Percentiles rank a stretch among this genome's conserved stretches.
phyloP scores from a whole-genome alignment of 352 stramenopile genomes.

The Pythium rishiriense region DNA sequence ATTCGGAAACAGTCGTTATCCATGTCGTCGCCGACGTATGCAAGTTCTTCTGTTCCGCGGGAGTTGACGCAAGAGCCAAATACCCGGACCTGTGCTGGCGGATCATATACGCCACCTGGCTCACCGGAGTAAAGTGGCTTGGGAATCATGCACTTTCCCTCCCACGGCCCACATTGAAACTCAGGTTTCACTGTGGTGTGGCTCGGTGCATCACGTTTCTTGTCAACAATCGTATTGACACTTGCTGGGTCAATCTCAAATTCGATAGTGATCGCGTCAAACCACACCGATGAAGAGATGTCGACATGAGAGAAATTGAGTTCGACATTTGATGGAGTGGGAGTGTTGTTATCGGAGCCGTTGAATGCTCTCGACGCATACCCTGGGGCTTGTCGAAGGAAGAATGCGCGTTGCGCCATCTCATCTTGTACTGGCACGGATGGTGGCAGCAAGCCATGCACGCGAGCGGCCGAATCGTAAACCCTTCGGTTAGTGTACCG shows the following conservation, averaged over 20 bases:
- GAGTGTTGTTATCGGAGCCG: background rate
- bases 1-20: background rate
- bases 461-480: too few relatives aligned
- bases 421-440: background rate
- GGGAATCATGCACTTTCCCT: background rate
- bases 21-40: background rate
- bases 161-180: background rate
- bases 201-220: background rate
- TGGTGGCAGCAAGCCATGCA: background rate
- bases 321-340: background rate
- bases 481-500: too few relatives aligned
- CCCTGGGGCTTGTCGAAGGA: background rate
- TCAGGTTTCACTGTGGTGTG: background rate
- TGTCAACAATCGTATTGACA: background rate
- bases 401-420: background rate
- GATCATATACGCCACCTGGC: background rate
- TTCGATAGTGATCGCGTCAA: background rate
- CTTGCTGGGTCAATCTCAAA: background rate
- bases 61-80: background rate
- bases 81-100: background rate
- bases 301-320: background rate
- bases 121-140: background rate
- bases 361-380: background rate
- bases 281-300: background rate
- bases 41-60: background rate